Base-by-base conservation (phyloP, 768 basidiomycete genomes). In the Naganishia onofrii region DNA sequence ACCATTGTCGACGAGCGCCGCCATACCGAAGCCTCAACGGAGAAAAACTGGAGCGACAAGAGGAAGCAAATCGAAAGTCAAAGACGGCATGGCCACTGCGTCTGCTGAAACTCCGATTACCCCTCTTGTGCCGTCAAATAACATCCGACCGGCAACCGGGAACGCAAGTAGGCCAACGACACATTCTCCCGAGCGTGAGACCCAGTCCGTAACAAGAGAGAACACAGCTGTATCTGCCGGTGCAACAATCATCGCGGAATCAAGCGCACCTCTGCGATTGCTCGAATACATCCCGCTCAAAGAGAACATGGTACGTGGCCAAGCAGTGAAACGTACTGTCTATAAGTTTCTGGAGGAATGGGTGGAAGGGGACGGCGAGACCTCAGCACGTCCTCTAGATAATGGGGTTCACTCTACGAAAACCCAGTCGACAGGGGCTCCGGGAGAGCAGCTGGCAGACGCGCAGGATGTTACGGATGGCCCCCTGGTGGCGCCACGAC, bases 261-360 rank as follows among this genome's bases (percentile, higher is more conserved):
- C 36, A 12, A 63, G 60, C 29, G 60, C 60, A 10, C 67, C 70
- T n/a, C 19, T 66, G 21, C 60, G 69, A 13, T n/a, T 70, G 26
- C 55, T 80, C 54, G 78, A 80, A 48, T 80, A 75, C 58, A 80
- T 76, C 8, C 78, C 78, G 19, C 72, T 77, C 6, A 26, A 63
- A 17, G 36, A 36, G 28, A 63, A 63, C 38, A 63, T 63, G 34
- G 15, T 63, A 23, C 60, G 60, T 26, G 38, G 60, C 13, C 60
- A 63, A 44, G 23, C 38, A 7, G 60, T 63, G 10, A 29, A 42
- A 42, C 38, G 28, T 23, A 29, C 38, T 2, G 60, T 63, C 4
- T 10, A 26, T 42, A 44, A 44, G 48, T 67, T 80, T 29, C 73
- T 76, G 58, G 65, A 72, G 26, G 77, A 80, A 52, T 78, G 77